Evolutionary conservation across 192 early-diverging fungal species (phyloP), one percentile per base, ranked within the genome.

Genomic region (Mortierella alpina): DNA sequence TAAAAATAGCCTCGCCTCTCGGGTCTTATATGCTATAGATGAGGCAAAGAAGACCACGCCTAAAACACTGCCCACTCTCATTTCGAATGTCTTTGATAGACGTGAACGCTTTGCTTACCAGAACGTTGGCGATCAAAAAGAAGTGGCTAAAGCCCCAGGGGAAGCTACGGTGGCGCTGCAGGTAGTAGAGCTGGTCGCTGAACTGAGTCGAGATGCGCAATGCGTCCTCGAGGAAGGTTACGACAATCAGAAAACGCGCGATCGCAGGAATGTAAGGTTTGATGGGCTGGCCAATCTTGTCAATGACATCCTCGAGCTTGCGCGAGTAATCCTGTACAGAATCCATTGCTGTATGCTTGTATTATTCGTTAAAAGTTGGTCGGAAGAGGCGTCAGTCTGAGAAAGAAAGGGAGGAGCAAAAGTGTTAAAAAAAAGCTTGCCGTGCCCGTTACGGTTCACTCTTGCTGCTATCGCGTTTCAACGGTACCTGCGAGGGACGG

Each of bases 171-270:
- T 92, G 90, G 66, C 89, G 85, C 64, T 96, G 86, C 67, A 98
- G 86, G 83, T 93, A 99, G 66, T 84, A 90, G 22, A 95, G 83
- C 87, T 99, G 96, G 81, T 96, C 95, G 61, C 84, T 75, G 91
- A 96, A 99, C 82, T 98, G 96, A 63, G 92, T 88, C 72, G 91
- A 82, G 61, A 98, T 96, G 54, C 97, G 92, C 17, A 97, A 70
- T 5, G 96, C 89, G 81, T 98, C 97, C 82, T 98, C 97, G 54
- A 98, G 83, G 83, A 98, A 99, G 14, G 97, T 99, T 47, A 93
- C 95, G 22, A 99, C 96, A 39, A 99, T 91, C n/a, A 99, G 87
- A 68, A 96, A 94, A 7, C 97, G 92, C 17, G 95, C 95, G 59
- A 97, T 92, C 73, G 86, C 90, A 4, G 97, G 96, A 48, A 98